phyloP scores from a whole-genome alignment of 2,329 filamentous ascomycete genomes.

The Colletotrichum cuscutae region DNA sequence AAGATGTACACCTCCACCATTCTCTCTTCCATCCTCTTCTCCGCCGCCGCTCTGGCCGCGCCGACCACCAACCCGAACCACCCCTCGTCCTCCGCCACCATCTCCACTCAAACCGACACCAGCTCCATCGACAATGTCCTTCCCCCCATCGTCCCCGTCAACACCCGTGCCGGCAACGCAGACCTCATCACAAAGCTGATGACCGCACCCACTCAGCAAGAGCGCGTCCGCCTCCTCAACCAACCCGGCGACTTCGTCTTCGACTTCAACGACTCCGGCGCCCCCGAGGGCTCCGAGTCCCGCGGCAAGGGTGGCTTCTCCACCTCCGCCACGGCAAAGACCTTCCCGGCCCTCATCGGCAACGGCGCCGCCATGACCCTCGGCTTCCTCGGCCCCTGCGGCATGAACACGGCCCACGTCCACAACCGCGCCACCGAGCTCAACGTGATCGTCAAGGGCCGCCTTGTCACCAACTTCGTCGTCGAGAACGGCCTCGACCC shows the following conservation, averaged over 20 bases:
- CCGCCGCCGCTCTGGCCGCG: constrained; percentile 33
- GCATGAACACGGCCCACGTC: constrained; percentile 61
- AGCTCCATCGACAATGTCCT: constrained; percentile 38
- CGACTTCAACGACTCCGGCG: constrained; percentile 48
- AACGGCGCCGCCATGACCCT: constrained; percentile 58
- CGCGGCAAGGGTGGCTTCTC: constrained; percentile 50
- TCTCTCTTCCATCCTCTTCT: constrained; percentile 31
- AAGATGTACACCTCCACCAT: constrained; percentile 34
- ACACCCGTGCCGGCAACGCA: constrained; percentile 56
- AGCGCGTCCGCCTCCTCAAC: constrained; percentile 45
- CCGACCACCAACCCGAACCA: constrained; percentile 8
- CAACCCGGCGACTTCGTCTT: constrained; percentile 53
- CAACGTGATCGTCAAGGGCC: constrained; percentile 56
- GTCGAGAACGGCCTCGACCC: constrained; percentile 53
- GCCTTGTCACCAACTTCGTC: constrained; percentile 55
- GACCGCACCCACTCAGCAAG: constrained; percentile 43
- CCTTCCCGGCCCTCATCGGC: constrained; percentile 62
- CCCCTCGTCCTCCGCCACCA: not conserved
- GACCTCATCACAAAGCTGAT: constrained; percentile 57
- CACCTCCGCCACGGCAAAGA: constrained; percentile 54
- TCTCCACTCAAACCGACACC: not conserved
- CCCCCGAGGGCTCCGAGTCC: constrained; percentile 27
- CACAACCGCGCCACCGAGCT: constrained; percentile 61
- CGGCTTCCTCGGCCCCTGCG: constrained; percentile 60
- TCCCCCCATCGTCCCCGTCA: constrained; percentile 47